Evolutionary conservation across 78 protist species (phyloP).

Genomic region (Acrasis kona): DNA sequence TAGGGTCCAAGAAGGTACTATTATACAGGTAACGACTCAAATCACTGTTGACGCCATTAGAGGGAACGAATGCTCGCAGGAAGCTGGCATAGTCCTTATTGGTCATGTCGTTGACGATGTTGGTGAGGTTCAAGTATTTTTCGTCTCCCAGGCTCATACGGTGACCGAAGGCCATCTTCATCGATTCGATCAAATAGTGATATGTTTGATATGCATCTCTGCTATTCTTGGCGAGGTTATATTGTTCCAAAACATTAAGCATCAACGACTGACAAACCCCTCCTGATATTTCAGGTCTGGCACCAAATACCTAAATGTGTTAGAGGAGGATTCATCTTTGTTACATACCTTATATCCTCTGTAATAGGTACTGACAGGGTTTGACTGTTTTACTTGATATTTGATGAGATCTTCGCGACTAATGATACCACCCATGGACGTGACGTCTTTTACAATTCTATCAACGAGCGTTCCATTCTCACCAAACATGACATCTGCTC

Average conservation of each 20-base stretch:
- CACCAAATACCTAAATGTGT: no score
- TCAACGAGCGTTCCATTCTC: not conserved
- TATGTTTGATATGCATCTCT: not conserved
- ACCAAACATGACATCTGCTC: slow-evolving; percentile 6
- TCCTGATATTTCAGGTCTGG: not conserved
- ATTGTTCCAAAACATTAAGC: not conserved
- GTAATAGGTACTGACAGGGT: not conserved
- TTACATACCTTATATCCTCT: not conserved
- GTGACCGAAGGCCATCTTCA: slow-evolving; percentile 13
- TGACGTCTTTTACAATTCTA: not conserved
- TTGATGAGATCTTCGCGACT: not conserved
- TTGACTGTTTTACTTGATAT: not conserved
- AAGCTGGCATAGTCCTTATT: no score
- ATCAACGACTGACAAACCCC: not conserved
- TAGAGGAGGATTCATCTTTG: no score
- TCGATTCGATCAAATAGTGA: slow-evolving; percentile 7
- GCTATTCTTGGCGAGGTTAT: not conserved
- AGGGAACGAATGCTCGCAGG: no score
- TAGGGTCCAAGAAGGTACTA: no score
- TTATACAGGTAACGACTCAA: no score
- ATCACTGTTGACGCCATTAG: no score
- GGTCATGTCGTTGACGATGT: no score
- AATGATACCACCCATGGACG: slow-evolving; percentile 5
- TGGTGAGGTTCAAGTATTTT: no score
- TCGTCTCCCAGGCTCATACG: slow-evolving; percentile 17